Percentiles rank a stretch among this genome's conserved stretches.
Conservation (phyloP, 2,329 filamentous ascomycete species). For the Immersiporthe knoxdaviesiana region DNA sequence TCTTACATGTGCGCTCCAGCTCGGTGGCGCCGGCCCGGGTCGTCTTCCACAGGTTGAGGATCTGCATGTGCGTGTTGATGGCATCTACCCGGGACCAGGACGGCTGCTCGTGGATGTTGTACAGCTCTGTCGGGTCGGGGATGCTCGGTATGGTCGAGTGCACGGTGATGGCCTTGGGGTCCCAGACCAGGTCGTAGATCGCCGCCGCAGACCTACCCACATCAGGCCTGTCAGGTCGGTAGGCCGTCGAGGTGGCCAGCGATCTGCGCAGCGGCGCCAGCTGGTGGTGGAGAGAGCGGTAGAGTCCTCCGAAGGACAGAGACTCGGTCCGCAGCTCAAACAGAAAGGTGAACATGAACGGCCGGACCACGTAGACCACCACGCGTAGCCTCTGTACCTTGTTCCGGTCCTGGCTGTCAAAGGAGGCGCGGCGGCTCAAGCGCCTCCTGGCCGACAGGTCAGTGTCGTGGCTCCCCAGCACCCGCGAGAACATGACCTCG, state of each 20-base stretch:
- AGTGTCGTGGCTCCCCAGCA: slow-evolving; percentile 47
- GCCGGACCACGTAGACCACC: slow-evolving; percentile 72
- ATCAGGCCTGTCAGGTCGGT: slow-evolving; percentile 56
- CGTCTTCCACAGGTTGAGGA: slow-evolving; percentile 59
- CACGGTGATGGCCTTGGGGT: slow-evolving; percentile 57
- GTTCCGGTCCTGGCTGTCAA: slow-evolving; percentile 55
- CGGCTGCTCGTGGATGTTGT: slow-evolving; percentile 34
- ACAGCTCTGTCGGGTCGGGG: slow-evolving; percentile 48
- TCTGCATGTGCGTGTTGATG: slow-evolving; percentile 65
- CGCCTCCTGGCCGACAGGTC: slow-evolving; percentile 31
- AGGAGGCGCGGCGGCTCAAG: slow-evolving; percentile 32
- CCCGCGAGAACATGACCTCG: slow-evolving; percentile 50
- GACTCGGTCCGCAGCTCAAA: slow-evolving; percentile 66
- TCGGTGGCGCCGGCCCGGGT: slow-evolving; percentile 50
- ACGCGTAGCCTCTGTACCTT: slow-evolving; percentile 65
- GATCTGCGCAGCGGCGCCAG: slow-evolving; percentile 61
- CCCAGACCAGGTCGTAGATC: slow-evolving; percentile 68
- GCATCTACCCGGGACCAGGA: slow-evolving; percentile 65
- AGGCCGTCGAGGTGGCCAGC: slow-evolving; percentile 59
- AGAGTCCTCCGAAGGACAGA: slow-evolving; percentile 58
- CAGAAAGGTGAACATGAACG: slow-evolving; percentile 78
- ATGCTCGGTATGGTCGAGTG: slow-evolving; percentile 71
- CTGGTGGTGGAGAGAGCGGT: slow-evolving; percentile 64
- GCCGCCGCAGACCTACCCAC: slow-evolving; percentile 41
- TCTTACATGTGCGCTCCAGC: slow-evolving; percentile 67